Evolutionary conservation across 1,284 basidiomycete genomes (phyloP), one percentile per base, ranked within the genome.

Genomic region (Phellopilus nigrolimitatus): DNA sequence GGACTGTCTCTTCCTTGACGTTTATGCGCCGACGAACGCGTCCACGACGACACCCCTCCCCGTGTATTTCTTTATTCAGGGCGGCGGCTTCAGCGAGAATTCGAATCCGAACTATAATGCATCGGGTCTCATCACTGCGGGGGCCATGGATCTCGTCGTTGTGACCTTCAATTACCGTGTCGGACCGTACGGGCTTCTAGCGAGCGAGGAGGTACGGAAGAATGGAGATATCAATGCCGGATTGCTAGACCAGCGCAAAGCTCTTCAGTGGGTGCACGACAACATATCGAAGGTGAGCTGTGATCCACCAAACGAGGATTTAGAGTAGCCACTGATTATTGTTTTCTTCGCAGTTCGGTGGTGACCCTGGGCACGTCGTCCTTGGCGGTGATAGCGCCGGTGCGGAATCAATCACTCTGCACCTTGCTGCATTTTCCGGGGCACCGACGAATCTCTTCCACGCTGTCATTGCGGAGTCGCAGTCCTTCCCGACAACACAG

Each of bases 11-110:
- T 63, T 62, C 45, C 42, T 71, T 40, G 71, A 71, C 56, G 59
- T 72, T 9, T 70, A 58, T 53, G 66, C 68, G 1, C 59, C 66
- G 2, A 56, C 68, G 2, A 59, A 59, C 12, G 28, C 59, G 3
- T 46, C 57, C 8, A 33, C 53, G 12, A 19, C 33, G 31, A 55
- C 40, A n/a, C 50, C 39, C 77, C 75, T 80, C 12, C 82, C 82
- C 0, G 82, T 85, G 1, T 65, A 87, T 24, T 74, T 81, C 4
- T 86, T 81, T 59, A 79, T 83, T 31, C 82, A 86, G 56, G 83
- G 82, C 10, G 82, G 84, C 61, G 77, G 77, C 10, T 52, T 36
- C 1, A 47, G 45, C 40, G 27, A 12, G n/a, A 27, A 46, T 3
- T 49, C 21, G 38, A 21, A 56, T 49, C 31, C 48, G 46, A 49